Conservation (phyloP, 176 grass and related monocot genomes). For the Melocanna baccifera region DNA sequence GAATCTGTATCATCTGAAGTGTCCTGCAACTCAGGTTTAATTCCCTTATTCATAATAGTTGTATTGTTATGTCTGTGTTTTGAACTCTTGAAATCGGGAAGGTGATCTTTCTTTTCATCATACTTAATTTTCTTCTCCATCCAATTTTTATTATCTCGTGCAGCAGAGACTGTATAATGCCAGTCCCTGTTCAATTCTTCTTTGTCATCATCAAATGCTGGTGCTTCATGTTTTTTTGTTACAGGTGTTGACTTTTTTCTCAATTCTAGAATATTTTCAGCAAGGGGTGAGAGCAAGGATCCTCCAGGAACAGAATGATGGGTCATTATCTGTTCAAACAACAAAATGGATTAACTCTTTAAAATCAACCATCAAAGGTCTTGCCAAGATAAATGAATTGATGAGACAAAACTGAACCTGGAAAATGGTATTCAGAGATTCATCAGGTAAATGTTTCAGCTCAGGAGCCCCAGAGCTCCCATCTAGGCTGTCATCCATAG, state of each 20-base stretch:
- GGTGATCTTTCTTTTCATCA: constrained; percentile 26
- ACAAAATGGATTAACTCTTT: constrained; percentile 26
- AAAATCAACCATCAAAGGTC: not conserved
- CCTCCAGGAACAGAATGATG: constrained; percentile 54
- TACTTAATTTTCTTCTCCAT: constrained; percentile 31
- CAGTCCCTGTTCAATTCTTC: not conserved
- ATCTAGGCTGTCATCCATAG: constrained; percentile 48
- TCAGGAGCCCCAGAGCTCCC: constrained; percentile 21
- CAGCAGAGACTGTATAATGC: constrained; percentile 4
- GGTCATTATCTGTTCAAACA: constrained; percentile 61
- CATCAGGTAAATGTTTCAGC: constrained; percentile 27
- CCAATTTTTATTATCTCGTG: constrained; percentile 27
- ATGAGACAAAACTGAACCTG: constrained; percentile 40
- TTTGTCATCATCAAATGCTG: constrained; percentile 8
- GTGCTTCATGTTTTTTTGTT: constrained; percentile 28
- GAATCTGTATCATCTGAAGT: constrained; percentile 34
- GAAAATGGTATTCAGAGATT: constrained; percentile 53
- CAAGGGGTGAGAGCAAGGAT: constrained; percentile 55
- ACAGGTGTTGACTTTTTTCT: constrained; percentile 34
- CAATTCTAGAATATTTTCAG: constrained; percentile 37
- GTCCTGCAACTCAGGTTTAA: constrained; percentile 24
- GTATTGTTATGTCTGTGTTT: constrained; percentile 23
- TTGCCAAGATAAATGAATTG: not conserved
- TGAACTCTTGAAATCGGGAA: constrained; percentile 17
- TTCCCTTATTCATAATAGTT: constrained; percentile 32